Evolutionary conservation across 1,284 basidiomycete genomes (phyloP).

Genomic region (Puccinia sorghi): DNA sequence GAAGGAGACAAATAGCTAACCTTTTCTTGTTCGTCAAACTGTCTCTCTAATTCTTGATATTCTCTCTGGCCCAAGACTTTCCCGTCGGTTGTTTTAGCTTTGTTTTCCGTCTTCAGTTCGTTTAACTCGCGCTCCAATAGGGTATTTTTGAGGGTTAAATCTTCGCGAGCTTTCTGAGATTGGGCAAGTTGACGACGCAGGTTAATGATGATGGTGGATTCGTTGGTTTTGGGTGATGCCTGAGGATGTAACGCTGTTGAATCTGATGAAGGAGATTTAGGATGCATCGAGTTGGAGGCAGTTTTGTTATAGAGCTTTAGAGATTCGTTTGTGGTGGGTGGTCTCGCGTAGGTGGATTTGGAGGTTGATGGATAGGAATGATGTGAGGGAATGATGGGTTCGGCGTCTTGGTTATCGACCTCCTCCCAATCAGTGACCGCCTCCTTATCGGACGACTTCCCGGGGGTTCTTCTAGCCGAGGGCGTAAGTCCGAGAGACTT

Average conservation of each 20-base stretch:
- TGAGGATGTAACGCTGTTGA: neutral
- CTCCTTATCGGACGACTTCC: neutral
- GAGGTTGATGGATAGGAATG: neutral
- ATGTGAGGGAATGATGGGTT: neutral
- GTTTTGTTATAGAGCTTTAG: neutral
- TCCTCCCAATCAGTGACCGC: conserved; percentile 42
- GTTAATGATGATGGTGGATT: neutral
- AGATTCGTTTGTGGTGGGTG: neutral
- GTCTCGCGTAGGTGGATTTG: neutral
- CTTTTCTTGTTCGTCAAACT: conserved; percentile 47
- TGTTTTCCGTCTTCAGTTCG: conserved; percentile 11
- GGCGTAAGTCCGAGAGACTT: conserved; percentile 46
- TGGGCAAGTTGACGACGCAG: conserved; percentile 31
- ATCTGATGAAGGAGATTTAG: neutral
- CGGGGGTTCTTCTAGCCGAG: neutral
- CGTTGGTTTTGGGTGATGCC: neutral
- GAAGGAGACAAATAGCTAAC: neutral
- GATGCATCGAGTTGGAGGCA: neutral
- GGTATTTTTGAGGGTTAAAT: conserved; percentile 2
- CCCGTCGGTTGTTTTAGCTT: conserved; percentile 17
- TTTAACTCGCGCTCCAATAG: conserved; percentile 42
- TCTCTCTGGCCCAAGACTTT: conserved; percentile 30
- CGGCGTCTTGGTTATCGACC: conserved; percentile 6
- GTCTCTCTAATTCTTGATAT: conserved; percentile 44
- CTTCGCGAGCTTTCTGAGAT: conserved; percentile 22